Percentiles rank a stretch among this genome's conserved stretches.
Evolutionary conservation across 176 grass and related monocot genomes (phyloP).

Genomic region (Oryza coarctata): DNA sequence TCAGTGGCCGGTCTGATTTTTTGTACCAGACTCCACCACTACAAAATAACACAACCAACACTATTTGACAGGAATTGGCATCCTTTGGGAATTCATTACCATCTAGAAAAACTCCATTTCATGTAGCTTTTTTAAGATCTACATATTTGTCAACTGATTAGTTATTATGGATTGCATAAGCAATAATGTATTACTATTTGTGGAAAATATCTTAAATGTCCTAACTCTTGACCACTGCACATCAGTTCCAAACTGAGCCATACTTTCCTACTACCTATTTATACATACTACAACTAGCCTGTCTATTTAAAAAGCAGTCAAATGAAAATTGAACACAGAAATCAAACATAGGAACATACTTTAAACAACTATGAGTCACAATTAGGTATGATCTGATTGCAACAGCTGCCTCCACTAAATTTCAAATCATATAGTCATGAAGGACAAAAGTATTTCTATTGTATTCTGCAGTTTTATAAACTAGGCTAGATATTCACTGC

Average conservation of each 20-base stretch:
- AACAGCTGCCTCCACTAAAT: not conserved
- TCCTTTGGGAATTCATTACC: not conserved
- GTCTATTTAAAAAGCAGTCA: not conserved
- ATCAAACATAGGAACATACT: not conserved
- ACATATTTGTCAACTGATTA: slow-evolving; percentile 8
- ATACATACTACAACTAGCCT: not conserved
- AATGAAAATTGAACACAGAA: not conserved
- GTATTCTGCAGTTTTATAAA: not conserved
- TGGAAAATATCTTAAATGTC: too few species aligned
- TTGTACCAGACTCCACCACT: too few species aligned
- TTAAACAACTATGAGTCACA: not conserved
- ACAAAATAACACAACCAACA: too few species aligned
- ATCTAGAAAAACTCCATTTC: not conserved
- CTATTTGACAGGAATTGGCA: not conserved
- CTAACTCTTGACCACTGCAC: not conserved
- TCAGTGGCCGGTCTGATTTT: too few species aligned
- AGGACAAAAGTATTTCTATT: not conserved
- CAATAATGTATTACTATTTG: not conserved
- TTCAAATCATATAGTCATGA: not conserved
- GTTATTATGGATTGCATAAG: not conserved
- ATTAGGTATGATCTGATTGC: not conserved
- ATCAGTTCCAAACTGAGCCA: not conserved
- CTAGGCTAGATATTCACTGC: not conserved
- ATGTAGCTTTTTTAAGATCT: not conserved
- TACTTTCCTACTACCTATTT: not conserved